A percentile compares a stretch with the other conserved stretches of the same genome.
These are phyloP conservation scores for Discostella pseudostelligera DNA, from an alignment of 108 stramenopile species.

Conservation along the genomic window DNA sequence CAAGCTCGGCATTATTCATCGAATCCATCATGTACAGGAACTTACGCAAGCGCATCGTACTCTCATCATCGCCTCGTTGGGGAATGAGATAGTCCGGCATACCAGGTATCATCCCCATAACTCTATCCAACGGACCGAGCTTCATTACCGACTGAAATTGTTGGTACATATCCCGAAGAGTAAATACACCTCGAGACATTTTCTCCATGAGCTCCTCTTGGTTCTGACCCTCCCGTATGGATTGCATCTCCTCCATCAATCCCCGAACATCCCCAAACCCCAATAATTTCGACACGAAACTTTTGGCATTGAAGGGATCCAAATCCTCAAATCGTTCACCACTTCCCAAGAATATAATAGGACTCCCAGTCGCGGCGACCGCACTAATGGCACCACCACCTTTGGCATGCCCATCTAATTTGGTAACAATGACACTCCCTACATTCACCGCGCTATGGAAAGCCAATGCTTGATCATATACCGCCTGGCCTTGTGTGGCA, in stretches of 20 bases:
- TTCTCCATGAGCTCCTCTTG: conserved; percentile 84
- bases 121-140: conserved; percentile 87
- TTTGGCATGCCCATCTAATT: conserved; percentile 98
- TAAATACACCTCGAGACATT: conserved; percentile 92
- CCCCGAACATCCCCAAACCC: conserved; percentile 89
- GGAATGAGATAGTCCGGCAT: conserved; percentile 85
- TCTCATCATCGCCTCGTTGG: conserved; percentile 65
- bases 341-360: conserved; percentile 95
- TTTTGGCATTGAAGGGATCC: conserved; percentile 92
- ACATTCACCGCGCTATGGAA: conserved; percentile 94
- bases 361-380: conserved; percentile 92
- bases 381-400: conserved; percentile 98
- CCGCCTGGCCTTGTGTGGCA: conserved; percentile 98
- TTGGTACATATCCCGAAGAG: conserved; percentile 94
- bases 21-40: conserved; percentile 97
- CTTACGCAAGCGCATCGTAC: conserved; percentile 68
- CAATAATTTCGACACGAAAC: conserved; percentile 89
- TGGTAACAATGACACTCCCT: conserved; percentile 95
- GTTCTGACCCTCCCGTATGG: conserved; percentile 61
- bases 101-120: conserved; percentile 97
- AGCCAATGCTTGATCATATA: conserved; percentile 91
- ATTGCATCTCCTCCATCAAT: conserved; percentile 75
- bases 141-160: conserved; percentile 91
- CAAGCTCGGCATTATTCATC: conserved; percentile 94
- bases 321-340: conserved; percentile 99